Conservation (phyloP, 345 rosid species). For the Gossypium mustelinum region DNA sequence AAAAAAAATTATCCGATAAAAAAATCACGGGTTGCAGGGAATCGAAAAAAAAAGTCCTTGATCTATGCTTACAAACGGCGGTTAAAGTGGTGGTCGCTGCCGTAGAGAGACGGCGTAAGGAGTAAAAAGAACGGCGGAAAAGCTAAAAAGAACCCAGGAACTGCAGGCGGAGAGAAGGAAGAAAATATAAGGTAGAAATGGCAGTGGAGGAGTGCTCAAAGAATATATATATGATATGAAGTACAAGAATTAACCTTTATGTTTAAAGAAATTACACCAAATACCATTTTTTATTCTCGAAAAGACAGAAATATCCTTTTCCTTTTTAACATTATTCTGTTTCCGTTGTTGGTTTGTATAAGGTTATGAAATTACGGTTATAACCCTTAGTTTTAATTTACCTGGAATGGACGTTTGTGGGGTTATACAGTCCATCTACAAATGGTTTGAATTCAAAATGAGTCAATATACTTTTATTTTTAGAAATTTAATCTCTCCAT, state of each 20-base stretch:
- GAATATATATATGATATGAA: constrained; percentile 4
- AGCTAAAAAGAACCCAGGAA: too few species aligned
- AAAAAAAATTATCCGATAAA: too few species aligned
- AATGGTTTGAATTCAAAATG: background rate
- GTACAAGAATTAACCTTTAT: background rate
- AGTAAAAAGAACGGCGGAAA: too few species aligned
- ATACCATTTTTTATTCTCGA: background rate
- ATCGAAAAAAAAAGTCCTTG: too few species aligned
- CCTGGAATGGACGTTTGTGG: background rate
- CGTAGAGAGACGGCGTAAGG: too few species aligned
- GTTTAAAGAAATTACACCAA: background rate
- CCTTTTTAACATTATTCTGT: background rate
- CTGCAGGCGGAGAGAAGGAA: background rate
- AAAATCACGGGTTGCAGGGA: too few species aligned
- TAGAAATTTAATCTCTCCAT: too few species aligned
- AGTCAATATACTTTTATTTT: too few species aligned
- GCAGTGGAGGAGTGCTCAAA: background rate
- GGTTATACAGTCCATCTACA: background rate
- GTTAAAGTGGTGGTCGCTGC: too few species aligned
- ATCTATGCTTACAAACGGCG: too few species aligned
- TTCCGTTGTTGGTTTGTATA: background rate
- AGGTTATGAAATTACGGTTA: background rate
- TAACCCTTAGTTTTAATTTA: too few species aligned
- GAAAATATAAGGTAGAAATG: background rate
- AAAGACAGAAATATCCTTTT: constrained; percentile 20